Evolutionary conservation across 805 yeast genomes (phyloP).

Genomic region (Saccharomycopsis sp.): DNA sequence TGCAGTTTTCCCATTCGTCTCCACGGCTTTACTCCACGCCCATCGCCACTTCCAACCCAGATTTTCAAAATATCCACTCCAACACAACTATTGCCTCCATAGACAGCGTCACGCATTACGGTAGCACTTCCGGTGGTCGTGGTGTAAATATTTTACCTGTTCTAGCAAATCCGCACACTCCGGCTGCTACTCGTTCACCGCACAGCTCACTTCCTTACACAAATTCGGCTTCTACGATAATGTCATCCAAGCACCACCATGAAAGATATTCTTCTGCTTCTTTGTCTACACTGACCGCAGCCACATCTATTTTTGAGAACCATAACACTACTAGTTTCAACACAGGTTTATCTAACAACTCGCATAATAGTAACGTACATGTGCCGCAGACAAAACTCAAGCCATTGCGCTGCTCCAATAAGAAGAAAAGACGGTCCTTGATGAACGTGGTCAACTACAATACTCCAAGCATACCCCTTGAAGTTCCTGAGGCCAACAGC

Average conservation of each 20-base stretch:
- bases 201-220: not conserved
- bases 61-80: not conserved
- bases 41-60: not conserved
- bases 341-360: no score
- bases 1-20: slow-evolving; percentile 1
- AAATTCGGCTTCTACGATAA: not conserved
- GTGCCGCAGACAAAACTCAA: slow-evolving; percentile 4
- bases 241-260: not conserved
- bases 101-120: not conserved
- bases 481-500: not conserved
- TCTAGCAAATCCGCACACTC: not conserved
- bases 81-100: not conserved
- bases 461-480: not conserved
- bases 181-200: slow-evolving; percentile 1
- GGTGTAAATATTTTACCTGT: not conserved
- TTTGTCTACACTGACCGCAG: slow-evolving; percentile 13
- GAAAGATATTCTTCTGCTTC: not conserved
- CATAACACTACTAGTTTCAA: no score
- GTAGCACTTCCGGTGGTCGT: not conserved
- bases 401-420: slow-evolving; percentile 19
- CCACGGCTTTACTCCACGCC: slow-evolving; percentile 2
- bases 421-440: slow-evolving; percentile 13
- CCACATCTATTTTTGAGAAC: slow-evolving; percentile 19
- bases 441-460: slow-evolving; percentile 4
- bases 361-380: not conserved